These are phyloP conservation scores for Orobanche coerulescens DNA, from an alignment of 257 asterid genomes.

Conservation along the genomic window DNA sequence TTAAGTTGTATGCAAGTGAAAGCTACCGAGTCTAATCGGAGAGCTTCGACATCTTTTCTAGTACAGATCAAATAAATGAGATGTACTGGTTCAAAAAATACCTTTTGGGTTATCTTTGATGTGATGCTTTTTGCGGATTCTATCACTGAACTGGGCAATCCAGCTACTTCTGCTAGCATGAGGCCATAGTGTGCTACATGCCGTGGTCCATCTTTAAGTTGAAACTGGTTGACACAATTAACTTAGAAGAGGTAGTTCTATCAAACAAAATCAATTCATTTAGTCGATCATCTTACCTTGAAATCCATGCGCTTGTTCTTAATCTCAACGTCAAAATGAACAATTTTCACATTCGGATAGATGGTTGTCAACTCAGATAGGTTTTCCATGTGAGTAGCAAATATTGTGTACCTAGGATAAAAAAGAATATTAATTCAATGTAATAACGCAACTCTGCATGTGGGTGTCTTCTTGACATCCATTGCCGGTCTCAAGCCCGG, in stretches of 20 bases:
- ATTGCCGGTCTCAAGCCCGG: too few relatives aligned
- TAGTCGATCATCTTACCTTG: constrained; percentile 44
- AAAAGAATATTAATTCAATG: constrained; percentile 5
- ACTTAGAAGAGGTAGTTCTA: constrained; percentile 12
- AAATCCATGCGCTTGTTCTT: constrained; percentile 84
- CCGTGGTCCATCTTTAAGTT: constrained; percentile 78
- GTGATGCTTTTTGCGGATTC: constrained; percentile 69
- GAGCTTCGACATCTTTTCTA: neutral
- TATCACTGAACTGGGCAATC: constrained; percentile 70
- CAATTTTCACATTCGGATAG: constrained; percentile 84
- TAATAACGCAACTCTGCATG: neutral
- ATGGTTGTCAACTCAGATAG: constrained; percentile 74
- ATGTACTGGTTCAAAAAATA: constrained; percentile 19
- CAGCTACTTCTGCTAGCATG: constrained; percentile 91
- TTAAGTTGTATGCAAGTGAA: neutral
- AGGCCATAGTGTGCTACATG: constrained; percentile 89
- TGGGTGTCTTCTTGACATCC: too few relatives aligned
- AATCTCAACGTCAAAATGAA: constrained; percentile 77
- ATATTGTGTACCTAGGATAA: constrained; percentile 69
- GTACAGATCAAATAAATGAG: constrained; percentile 1
- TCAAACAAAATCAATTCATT: neutral
- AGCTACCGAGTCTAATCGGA: neutral
- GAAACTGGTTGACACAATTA: constrained; percentile 47
- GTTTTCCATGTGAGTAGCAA: constrained; percentile 95
- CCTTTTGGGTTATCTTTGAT: constrained; percentile 61